Evolutionary conservation across 306 rosid genomes (phyloP).

Genomic region (Prosopis cineraria): DNA sequence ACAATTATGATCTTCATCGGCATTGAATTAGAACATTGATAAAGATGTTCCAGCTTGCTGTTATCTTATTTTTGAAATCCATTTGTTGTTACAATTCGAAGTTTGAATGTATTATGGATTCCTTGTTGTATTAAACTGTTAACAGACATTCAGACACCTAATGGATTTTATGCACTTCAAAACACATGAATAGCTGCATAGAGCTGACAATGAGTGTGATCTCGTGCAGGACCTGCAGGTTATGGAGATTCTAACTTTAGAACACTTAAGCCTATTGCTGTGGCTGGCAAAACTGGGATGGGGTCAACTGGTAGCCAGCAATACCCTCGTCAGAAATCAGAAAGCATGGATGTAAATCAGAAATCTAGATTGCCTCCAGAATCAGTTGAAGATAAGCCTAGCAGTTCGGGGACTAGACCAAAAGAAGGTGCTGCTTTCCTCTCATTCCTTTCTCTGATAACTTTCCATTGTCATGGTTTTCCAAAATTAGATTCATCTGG

Average conservation of each 20-base stretch:
- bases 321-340: slow-evolving; percentile 41
- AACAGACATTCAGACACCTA: slow-evolving; percentile 3
- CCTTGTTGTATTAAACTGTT: background rate
- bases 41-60: background rate
- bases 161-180: slow-evolving; percentile 7
- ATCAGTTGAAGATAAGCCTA: slow-evolving; percentile 68
- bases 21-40: slow-evolving; percentile 10
- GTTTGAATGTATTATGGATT: slow-evolving; percentile 9
- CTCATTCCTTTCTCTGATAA: slow-evolving; percentile 17
- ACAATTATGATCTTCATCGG: slow-evolving; percentile 7
- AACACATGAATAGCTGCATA: slow-evolving; percentile 14
- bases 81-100: background rate
- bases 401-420: slow-evolving; percentile 75
- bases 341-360: slow-evolving; percentile 23
- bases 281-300: slow-evolving; percentile 37
- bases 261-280: slow-evolving; percentile 42
- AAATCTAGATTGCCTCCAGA: slow-evolving; percentile 42
- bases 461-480: slow-evolving; percentile 11
- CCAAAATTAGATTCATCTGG: slow-evolving; percentile 20
- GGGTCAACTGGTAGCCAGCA: slow-evolving; percentile 44
- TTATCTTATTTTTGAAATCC: background rate
- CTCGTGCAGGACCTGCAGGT: slow-evolving; percentile 56
- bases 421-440: slow-evolving; percentile 71
- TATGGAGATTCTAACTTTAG: slow-evolving; percentile 38
- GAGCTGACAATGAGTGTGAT: slow-evolving; percentile 32